phyloP scores from a whole-genome alignment of 352 stramenopile genomes.

The Phytophthora kernoviae region DNA sequence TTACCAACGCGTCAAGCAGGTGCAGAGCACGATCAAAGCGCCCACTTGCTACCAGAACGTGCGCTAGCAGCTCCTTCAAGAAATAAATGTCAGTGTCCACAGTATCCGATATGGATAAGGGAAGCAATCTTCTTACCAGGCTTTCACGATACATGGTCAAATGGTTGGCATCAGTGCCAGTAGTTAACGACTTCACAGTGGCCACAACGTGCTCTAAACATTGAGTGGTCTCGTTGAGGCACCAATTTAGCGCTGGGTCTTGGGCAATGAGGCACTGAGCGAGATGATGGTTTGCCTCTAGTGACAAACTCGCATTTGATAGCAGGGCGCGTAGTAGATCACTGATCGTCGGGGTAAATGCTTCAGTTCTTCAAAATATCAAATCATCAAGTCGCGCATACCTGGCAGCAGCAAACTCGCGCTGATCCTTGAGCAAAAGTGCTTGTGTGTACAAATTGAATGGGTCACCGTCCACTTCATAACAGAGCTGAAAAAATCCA shows the following conservation, averaged over 20 bases:
- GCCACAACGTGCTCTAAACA: constrained; percentile 42
- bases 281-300: constrained; percentile 48
- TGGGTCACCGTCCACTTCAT: constrained; percentile 23
- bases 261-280: constrained; percentile 52
- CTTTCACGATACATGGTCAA: constrained; percentile 32
- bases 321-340: constrained; percentile 33
- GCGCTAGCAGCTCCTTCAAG: constrained; percentile 49
- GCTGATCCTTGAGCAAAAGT: constrained; percentile 42
- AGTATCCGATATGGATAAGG: too few species aligned
- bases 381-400: constrained; percentile 3
- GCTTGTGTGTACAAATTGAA: constrained; percentile 50
- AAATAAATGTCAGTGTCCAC: not conserved
- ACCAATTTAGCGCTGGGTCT: constrained; percentile 28
- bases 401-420: constrained; percentile 43
- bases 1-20: constrained; percentile 30
- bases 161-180: constrained; percentile 20
- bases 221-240: constrained; percentile 23
- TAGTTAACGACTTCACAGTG: constrained; percentile 1
- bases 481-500: constrained; percentile 27
- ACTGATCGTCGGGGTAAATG: constrained; percentile 6
- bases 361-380: not conserved
- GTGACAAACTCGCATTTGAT: constrained; percentile 18
- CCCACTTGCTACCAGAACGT: constrained; percentile 35
- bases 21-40: constrained; percentile 31
- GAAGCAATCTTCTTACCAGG: constrained; percentile 18